Conservation (phyloP, 345 rosid species). For the Brassica rapa region DNA sequence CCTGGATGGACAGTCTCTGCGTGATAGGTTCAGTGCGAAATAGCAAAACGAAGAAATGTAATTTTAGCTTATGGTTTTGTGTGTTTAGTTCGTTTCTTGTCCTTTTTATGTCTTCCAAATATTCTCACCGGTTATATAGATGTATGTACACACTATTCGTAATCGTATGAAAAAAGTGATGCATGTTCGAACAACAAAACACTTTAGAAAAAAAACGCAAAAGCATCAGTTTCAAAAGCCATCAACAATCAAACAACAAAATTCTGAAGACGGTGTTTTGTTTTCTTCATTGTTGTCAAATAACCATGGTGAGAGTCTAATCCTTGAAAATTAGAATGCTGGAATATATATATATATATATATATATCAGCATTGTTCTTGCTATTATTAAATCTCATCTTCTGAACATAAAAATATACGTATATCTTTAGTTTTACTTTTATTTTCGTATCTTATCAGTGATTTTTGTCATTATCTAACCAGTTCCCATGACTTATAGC, state of each 20-base stretch:
- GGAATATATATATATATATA: not conserved
- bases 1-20: slow-evolving; percentile 26
- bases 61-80: slow-evolving; percentile 16
- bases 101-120: slow-evolving; percentile 21
- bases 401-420: not conserved
- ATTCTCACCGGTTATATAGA: slow-evolving; percentile 5
- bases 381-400: not conserved
- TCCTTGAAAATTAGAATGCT: not conserved
- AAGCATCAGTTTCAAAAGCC: not conserved
- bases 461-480: not conserved
- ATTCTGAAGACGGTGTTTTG: not conserved
- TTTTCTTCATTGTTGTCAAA: not conserved
- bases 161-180: not conserved
- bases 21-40: slow-evolving; percentile 37
- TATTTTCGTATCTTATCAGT: not conserved
- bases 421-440: not conserved
- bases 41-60: slow-evolving; percentile 28
- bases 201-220: not conserved
- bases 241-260: not conserved
- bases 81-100: not conserved
- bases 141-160: not conserved
- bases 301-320: slow-evolving; percentile 2
- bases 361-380: not conserved
- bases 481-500: not conserved
- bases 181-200: not conserved